phyloP scores from a whole-genome alignment of 139 green algal genomes.

The Zygnema cylindricum region DNA sequence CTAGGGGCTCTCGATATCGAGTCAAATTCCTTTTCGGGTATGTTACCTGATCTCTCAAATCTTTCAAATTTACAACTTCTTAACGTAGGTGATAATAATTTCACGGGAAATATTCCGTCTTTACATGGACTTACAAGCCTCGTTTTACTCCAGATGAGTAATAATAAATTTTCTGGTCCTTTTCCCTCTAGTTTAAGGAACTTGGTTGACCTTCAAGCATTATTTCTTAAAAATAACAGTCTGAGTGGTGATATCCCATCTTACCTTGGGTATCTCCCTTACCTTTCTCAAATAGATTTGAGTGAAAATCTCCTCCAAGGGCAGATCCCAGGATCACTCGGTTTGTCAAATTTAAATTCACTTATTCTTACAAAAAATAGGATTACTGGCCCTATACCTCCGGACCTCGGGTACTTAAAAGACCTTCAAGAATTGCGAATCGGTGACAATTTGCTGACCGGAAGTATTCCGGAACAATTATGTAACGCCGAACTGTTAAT shows the following conservation, averaged over 20 bases:
- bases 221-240: slow-evolving; percentile 15
- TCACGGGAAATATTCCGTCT: slow-evolving; percentile 27
- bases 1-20: slow-evolving; percentile 1
- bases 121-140: background rate
- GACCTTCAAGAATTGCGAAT: slow-evolving; percentile 14
- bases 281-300: slow-evolving; percentile 1
- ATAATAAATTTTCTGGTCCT: slow-evolving; percentile 15
- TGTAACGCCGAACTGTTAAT: background rate
- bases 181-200: background rate
- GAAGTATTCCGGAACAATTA: background rate
- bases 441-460: background rate
- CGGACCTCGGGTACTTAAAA: background rate
- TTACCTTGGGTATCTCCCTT: slow-evolving; percentile 12
- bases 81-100: slow-evolving; percentile 12
- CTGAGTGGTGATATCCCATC: slow-evolving; percentile 9
- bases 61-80: slow-evolving; percentile 5
- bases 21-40: background rate
- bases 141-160: background rate
- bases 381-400: slow-evolving; percentile 20
- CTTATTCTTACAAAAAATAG: slow-evolving; percentile 22
- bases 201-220: background rate
- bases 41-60: background rate
- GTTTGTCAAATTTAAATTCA: background rate
- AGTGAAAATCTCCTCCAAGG: slow-evolving; percentile 18
- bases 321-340: background rate